Conservation (phyloP, 129 eudicot genomes). For the Flaveria ramosissima region DNA sequence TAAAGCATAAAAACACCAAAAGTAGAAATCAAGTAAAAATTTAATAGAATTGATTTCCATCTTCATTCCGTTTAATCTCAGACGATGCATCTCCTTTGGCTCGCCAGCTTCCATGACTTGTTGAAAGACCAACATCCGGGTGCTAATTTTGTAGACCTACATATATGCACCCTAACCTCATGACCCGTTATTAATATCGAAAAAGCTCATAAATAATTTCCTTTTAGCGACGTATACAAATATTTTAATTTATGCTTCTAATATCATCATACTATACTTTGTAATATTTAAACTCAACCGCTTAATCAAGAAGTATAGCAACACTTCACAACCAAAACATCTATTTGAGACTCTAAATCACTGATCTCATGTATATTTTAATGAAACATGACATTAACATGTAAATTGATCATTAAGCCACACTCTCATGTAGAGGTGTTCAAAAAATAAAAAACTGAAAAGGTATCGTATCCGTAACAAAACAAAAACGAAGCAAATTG, state of each 20-base stretch:
- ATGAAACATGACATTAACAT: not conserved
- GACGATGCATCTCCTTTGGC: constrained; percentile 26
- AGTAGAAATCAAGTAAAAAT: not conserved
- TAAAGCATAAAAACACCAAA: not conserved
- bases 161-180: not conserved
- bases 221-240: too few relatives aligned
- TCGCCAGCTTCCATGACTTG: constrained; percentile 26
- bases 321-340: too few relatives aligned
- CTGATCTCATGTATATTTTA: not conserved
- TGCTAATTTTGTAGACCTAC: constrained; percentile 22
- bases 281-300: too few relatives aligned
- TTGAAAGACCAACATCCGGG: constrained; percentile 33
- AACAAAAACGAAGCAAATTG: too few relatives aligned
- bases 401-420: too few relatives aligned
- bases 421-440: too few relatives aligned
- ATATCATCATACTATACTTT: too few relatives aligned
- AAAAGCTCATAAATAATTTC: too few relatives aligned
- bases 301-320: too few relatives aligned
- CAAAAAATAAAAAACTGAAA: too few relatives aligned
- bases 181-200: not conserved
- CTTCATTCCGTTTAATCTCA: not conserved
- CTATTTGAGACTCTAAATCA: not conserved
- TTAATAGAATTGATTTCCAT: not conserved
- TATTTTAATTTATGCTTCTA: too few relatives aligned
- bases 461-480: too few relatives aligned